A percentile compares a stretch with the other conserved stretches of the same genome.
Conservation (phyloP, 2,329 filamentous ascomycete species). For the Aspergillus persii region DNA sequence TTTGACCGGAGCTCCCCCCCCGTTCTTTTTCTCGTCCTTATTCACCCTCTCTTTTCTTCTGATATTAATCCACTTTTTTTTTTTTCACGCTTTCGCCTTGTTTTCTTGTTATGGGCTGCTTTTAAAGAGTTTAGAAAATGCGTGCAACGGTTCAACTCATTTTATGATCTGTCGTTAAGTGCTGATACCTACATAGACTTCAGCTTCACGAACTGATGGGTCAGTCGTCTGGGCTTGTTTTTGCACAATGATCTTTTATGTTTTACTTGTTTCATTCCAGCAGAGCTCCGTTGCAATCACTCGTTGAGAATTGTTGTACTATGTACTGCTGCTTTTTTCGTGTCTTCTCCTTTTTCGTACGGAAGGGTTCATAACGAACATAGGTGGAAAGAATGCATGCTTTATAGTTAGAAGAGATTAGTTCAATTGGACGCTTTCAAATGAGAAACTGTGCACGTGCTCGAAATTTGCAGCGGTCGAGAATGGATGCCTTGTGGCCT, state of each 20-base stretch:
- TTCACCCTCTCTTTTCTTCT: background rate
- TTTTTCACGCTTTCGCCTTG: background rate
- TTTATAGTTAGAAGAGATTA: background rate
- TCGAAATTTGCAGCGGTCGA: too few relatives aligned
- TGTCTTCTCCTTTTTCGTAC: background rate
- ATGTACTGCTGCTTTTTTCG: background rate
- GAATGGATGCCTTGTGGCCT: background rate
- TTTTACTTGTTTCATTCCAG: background rate
- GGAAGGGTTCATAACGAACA: background rate
- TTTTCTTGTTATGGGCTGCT: slow-evolving; percentile 1
- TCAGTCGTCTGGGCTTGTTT: background rate
- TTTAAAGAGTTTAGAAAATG: slow-evolving; percentile 26
- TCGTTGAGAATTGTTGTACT: background rate
- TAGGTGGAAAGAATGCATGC: background rate
- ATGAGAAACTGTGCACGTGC: background rate
- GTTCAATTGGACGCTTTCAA: background rate
- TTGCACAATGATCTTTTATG: background rate
- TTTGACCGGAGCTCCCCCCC: background rate
- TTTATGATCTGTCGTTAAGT: slow-evolving; percentile 27
- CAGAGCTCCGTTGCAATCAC: background rate
- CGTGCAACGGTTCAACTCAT: slow-evolving; percentile 25
- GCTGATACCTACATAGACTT: slow-evolving; percentile 32
- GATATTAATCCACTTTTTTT: background rate
- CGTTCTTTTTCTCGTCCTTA: background rate
- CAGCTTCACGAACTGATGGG: slow-evolving; percentile 23